These are phyloP conservation scores for Cryptococcus jaspeensis DNA, from an alignment of 1,284 basidiomycete species.

Conservation along the genomic window DNA sequence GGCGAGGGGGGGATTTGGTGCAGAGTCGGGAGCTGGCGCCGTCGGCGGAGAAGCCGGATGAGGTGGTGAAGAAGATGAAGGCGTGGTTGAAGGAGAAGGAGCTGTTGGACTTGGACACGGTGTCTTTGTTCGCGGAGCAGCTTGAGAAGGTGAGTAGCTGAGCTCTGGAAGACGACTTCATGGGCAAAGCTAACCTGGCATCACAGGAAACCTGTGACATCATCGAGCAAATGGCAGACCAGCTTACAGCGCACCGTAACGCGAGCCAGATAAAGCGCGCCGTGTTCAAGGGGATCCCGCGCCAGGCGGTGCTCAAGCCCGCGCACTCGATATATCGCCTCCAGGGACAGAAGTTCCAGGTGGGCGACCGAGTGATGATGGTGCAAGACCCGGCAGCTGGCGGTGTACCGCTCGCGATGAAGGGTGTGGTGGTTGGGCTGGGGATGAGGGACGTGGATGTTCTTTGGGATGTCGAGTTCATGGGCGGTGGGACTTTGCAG, in stretches of 20 bases:
- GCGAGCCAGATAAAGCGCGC: constrained; percentile 79
- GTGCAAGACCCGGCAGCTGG: constrained; percentile 81
- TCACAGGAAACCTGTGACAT: constrained; percentile 68
- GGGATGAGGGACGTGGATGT: constrained; percentile 86
- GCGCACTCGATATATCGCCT: constrained; percentile 84
- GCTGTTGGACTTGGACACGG: constrained; percentile 85
- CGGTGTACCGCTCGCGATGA: constrained; percentile 85
- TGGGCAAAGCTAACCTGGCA: too few species aligned
- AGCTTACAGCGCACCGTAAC: constrained; percentile 57
- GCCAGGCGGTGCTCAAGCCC: constrained; percentile 93
- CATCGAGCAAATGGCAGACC: constrained; percentile 73
- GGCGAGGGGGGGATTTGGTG: constrained; percentile 58
- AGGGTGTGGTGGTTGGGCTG: constrained; percentile 91
- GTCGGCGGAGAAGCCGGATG: constrained; percentile 63
- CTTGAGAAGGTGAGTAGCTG: constrained; percentile 67
- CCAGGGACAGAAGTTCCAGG: constrained; percentile 81
- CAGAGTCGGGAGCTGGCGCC: constrained; percentile 72
- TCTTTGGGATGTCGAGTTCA: constrained; percentile 94
- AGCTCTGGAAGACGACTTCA: neutral
- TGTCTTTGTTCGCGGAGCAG: constrained; percentile 88
- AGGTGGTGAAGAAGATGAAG: constrained; percentile 72
- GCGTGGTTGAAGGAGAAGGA: constrained; percentile 84
- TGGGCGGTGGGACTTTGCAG: constrained; percentile 85
- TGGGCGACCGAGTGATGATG: constrained; percentile 96
- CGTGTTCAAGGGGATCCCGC: constrained; percentile 84